phyloP scores from a whole-genome alignment of 768 basidiomycete species.

The Phanerodontia chrysosporium region DNA sequence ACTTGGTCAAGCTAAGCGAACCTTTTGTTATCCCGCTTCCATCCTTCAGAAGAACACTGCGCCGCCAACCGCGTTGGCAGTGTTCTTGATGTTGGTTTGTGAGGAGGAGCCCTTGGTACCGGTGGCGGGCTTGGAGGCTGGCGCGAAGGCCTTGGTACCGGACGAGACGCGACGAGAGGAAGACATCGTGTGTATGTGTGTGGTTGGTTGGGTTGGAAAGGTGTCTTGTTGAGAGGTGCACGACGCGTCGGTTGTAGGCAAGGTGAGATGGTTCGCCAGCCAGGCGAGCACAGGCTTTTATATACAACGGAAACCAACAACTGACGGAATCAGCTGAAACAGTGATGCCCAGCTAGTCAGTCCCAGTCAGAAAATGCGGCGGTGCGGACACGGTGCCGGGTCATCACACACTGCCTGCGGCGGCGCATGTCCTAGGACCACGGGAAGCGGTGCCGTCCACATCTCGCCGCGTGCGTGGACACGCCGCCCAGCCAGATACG shows the following conservation, averaged over 20 bases:
- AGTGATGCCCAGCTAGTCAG: constrained; percentile 7
- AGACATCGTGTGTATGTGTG: neutral
- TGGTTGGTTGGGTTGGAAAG: neutral
- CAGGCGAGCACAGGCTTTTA: neutral
- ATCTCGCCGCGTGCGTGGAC: neutral
- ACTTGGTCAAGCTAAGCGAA: neutral
- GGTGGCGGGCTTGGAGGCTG: constrained; percentile 10
- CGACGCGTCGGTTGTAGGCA: neutral
- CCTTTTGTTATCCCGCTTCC: neutral
- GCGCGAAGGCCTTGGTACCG: constrained; percentile 5
- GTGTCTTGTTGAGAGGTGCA: neutral
- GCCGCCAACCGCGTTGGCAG: constrained; percentile 1
- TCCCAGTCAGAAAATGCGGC: neutral
- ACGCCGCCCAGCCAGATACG: neutral
- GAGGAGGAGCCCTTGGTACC: neutral
- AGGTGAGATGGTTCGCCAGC: neutral
- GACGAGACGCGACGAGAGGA: neutral
- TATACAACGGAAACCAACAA: neutral
- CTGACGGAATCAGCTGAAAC: constrained; percentile 8
- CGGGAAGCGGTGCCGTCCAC: neutral
- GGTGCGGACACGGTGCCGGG: neutral
- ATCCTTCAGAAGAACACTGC: constrained; percentile 11
- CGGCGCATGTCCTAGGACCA: neutral
- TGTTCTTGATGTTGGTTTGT: constrained; percentile 3
- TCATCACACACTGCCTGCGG: neutral